Evolutionary conservation across 2,329 filamentous ascomycete genomes (phyloP), one percentile per base, ranked within the genome.

Genomic region (Aspergillus fumigatiaffinis): DNA sequence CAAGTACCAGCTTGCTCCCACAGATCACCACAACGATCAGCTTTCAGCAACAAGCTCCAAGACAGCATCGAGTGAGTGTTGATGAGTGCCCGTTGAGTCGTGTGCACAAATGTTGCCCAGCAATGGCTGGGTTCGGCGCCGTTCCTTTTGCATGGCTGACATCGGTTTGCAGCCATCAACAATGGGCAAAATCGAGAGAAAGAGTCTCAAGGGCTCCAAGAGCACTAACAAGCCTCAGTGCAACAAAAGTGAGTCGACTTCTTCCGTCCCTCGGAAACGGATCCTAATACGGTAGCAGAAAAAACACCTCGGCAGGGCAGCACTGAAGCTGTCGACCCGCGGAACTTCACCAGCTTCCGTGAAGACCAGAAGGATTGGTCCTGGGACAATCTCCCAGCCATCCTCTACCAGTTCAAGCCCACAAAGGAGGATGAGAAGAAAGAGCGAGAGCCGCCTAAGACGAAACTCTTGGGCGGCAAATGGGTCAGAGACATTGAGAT

Each of bases 391-490:
- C 57, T 69, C 14, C 67, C 67, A 0, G 60, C 64, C 2, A 65
- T 69, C 9, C 51, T 68, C 3, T 68, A 68, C 25, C 60, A 66
- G 23, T 51, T 66, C 23, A 60, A 59, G 9, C 60, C 62, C 1
- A 47, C 44, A 8, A 14, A 47, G 44, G 44, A 23, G 2, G 20
- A 42, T 3, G 55, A 48, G 4, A 54, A 56, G 4, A 52, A 26
- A 20, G 54, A 50, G 8, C 23, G 23, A 2, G 51, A 52, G 2
- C 25, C 52, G 1, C 20, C 50, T 10, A 59, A 59, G 51, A 26
- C 10, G 2, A 62, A 65, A 28, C 20, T 12, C 2, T 60, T 63
- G 25, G 60, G 55, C 56, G 64, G 59, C 7, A 48, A 53, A 38
- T 26, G 28, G 1, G 7, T 73, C 6, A 56, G 61, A 3, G 42